Evolutionary conservation across 2,329 filamentous ascomycete genomes (phyloP), one percentile per base, ranked within the genome.

Genomic region (Septoria petroselini): DNA sequence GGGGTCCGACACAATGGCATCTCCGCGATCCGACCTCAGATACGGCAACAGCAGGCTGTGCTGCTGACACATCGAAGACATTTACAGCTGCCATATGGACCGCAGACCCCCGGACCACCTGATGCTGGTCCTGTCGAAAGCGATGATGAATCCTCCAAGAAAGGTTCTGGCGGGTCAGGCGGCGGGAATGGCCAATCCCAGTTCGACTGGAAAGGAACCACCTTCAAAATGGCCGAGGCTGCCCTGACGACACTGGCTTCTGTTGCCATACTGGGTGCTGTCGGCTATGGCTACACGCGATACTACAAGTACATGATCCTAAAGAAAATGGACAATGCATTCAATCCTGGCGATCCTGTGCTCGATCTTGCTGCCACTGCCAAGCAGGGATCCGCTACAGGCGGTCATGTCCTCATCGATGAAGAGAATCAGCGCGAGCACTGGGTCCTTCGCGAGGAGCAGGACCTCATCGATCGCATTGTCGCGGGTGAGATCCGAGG

Each of bases 261-360:
- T 27, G 72, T 78, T 46, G 67, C 71, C 38, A 70, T 78, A 39
- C 65, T 78, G 7, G 75, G 70, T 37, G 54, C 53, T 4, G 86
- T 87, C 5, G 88, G 85, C 18, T 91, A 88, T 68, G 76, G 78
- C 40, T 94, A 57, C 46, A 59, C 58, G 18, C 59, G 73, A 21
- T 76, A 75, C 61, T 72, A 98, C 79, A 98, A 98, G 73, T 79
- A 84, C 70, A 72, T 95, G 48, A 89, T 97, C 21, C 74, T 97
- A n/a, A 74, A 83, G 58, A 98, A 98, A 72, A 97, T 98, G 77
- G 82, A 87, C 58, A 85, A 86, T 61, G 93, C 93, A 18, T 98
- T 98, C 69, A 79, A 86, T 50, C 90, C 91, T 1, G 93, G 93
- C 8, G 93, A 98, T 66, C 19, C 80, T 91, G 14, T 91, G 87